phyloP scores from a whole-genome alignment of 2,329 filamentous ascomycete genomes.

The Spiromastix sp. region DNA sequence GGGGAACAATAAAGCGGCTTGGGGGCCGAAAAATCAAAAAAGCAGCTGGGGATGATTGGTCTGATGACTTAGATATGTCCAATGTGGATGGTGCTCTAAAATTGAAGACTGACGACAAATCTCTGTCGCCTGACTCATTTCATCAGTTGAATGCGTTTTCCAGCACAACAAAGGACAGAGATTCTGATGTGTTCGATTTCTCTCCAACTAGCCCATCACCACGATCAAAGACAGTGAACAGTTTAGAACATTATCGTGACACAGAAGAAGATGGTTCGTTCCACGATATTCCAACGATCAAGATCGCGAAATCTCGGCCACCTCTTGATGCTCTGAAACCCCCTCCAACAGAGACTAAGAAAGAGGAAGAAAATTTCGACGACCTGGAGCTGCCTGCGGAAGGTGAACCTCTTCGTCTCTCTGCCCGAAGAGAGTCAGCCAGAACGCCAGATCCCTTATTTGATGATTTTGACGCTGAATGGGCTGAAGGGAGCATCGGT shows the following conservation, averaged over 20 bases:
- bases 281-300: slow-evolving; percentile 57
- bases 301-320: slow-evolving; percentile 49
- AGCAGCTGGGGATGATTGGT: slow-evolving; percentile 70
- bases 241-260: slow-evolving; percentile 55
- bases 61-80: slow-evolving; percentile 64
- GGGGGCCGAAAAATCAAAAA: slow-evolving; percentile 64
- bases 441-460: slow-evolving; percentile 50
- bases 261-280: slow-evolving; percentile 51
- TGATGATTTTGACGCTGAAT: slow-evolving; percentile 73
- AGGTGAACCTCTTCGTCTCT: slow-evolving; percentile 53
- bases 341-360: slow-evolving; percentile 34
- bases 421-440: slow-evolving; percentile 48
- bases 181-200: slow-evolving; percentile 18
- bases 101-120: slow-evolving; percentile 53
- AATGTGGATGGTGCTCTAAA: slow-evolving; percentile 46
- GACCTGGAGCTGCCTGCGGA: slow-evolving; percentile 63
- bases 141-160: slow-evolving; percentile 51
- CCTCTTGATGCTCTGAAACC: slow-evolving; percentile 44
- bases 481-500: slow-evolving; percentile 86
- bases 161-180: slow-evolving; percentile 28
- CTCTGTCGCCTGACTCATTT: slow-evolving; percentile 56
- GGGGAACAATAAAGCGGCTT: slow-evolving; percentile 85
- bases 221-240: slow-evolving; percentile 42
- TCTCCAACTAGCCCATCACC: slow-evolving; percentile 29
- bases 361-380: slow-evolving; percentile 59